These are phyloP conservation scores for Nannochloris sp. DNA, from an alignment of 139 green algal species.

Conservation along the genomic window DNA sequence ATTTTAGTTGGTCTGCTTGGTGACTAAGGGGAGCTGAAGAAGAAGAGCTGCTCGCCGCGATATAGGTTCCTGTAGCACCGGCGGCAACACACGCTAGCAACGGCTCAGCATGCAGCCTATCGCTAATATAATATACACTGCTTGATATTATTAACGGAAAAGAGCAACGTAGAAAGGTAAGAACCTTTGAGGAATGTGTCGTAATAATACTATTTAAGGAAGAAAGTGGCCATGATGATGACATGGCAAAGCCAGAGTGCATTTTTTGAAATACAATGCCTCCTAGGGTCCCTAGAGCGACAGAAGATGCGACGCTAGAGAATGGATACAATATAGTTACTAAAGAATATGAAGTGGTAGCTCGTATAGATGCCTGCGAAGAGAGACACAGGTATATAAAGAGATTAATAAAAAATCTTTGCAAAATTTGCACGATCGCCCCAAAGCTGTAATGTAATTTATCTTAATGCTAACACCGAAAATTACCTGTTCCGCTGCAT, in stretches of 20 bases:
- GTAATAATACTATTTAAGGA: too few relatives aligned
- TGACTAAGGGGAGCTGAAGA: neutral
- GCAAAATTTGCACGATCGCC: too few relatives aligned
- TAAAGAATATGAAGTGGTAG: too few relatives aligned
- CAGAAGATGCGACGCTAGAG: constrained; percentile 30
- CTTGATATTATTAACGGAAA: neutral
- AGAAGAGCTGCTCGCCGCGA: neutral
- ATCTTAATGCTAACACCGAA: too few relatives aligned
- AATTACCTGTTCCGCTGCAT: neutral
- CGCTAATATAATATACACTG: constrained; percentile 36
- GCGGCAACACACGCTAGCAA: constrained; percentile 76
- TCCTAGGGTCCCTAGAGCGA: constrained; percentile 30
- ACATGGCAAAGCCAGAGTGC: too few relatives aligned
- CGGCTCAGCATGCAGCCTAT: constrained; percentile 59
- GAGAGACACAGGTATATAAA: too few relatives aligned
- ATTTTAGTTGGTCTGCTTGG: neutral
- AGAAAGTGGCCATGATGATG: too few relatives aligned
- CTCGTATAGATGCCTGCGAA: too few relatives aligned
- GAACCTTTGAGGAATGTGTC: too few relatives aligned
- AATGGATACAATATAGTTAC: too few relatives aligned
- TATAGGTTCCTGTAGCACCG: constrained; percentile 21
- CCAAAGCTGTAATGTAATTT: too few relatives aligned
- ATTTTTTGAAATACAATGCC: constrained; percentile 36
- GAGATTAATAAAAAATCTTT: neutral
- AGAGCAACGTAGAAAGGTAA: too few relatives aligned